Base-by-base conservation (phyloP, 176 grass and related monocot genomes). In the Triticum dicoccoides region DNA sequence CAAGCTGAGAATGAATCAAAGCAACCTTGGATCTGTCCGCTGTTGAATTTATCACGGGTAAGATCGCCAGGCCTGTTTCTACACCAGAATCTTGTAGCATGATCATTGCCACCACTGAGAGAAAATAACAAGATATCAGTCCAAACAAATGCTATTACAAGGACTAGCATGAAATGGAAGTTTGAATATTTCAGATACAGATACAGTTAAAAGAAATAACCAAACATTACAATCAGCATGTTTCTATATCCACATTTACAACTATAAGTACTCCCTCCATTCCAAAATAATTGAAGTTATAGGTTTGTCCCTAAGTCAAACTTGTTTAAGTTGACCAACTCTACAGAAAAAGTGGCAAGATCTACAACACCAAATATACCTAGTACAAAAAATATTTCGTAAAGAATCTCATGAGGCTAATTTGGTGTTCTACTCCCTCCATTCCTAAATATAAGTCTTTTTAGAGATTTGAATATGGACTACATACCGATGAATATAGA, bases 51-150 rank as follows among this genome's bases (percentile, higher is more conserved):
- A 91, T 99, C 94, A 29, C 94, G 93, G 78, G 80, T 88, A 86
- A 88, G 70, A 94, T 99, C 97, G 68, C 97, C 97, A 83, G 97
- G 97, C 73, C 97, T 92, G 80, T 99, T 99, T 82, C 97, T 90
- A 86, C 97, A 99, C 97, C 97, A 99, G 80, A 99, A 99, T 64
- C 86, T 94, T 25, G 97, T 99, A 37, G 97, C 91, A 88, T 99
- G 94, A 83, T 99, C 97, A 80, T 96, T 96, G 85, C 97, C 95
- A 35, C 97, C 97, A 78, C 97, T 99, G 85, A 63, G 32, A 65
- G 21, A 87, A 80, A 87, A 89, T 38, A 23, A 77, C 33, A 79
- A 69, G 33, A 25, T 66, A 59, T 86, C 75, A 79, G 47, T n/a
- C 10, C 51, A 59, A 56, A 58, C 15, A 32, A 30, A 29, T n/a